Evolutionary conservation across 2,329 filamentous ascomycete genomes (phyloP).

Genomic region (Exophiala lecanii-corni): DNA sequence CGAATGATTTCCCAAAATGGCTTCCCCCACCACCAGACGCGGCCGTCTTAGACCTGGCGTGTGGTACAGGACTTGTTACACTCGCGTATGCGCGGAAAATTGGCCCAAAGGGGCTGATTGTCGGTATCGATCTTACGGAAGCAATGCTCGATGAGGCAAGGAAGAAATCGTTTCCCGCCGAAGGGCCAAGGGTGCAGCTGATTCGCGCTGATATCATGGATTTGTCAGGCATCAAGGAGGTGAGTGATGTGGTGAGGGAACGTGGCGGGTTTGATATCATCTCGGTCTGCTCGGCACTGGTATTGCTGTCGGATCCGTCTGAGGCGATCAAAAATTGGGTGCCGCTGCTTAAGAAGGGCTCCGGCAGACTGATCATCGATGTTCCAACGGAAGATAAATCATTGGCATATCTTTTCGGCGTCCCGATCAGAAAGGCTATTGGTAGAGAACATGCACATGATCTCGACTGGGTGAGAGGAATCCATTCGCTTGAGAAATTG

Average conservation of each 20-base stretch:
- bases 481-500: conserved; percentile 11
- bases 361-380: conserved; percentile 19
- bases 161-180: conserved; percentile 1
- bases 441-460: conserved; percentile 4
- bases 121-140: conserved; percentile 39
- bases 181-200: conserved; percentile 5
- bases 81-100: conserved; percentile 37
- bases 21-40: conserved; percentile 32
- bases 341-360: conserved; percentile 7
- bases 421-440: conserved; percentile 7
- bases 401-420: conserved; percentile 12
- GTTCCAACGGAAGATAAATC: conserved; percentile 14
- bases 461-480: conserved; percentile 8
- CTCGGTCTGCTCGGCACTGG: conserved; percentile 17
- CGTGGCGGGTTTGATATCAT: conserved; percentile 14
- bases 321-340: conserved; percentile 13
- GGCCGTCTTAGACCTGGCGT: conserved; percentile 43
- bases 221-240: conserved; percentile 4
- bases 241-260: conserved; percentile 4
- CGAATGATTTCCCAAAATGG: conserved; percentile 34
- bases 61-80: conserved; percentile 42
- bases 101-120: conserved; percentile 34
- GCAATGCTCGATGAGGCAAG: conserved; percentile 38
- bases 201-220: conserved; percentile 8
- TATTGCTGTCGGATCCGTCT: conserved; percentile 11